phyloP scores from a whole-genome alignment of 1,139 yeast species.

The Scheffersomyces quercinus region DNA sequence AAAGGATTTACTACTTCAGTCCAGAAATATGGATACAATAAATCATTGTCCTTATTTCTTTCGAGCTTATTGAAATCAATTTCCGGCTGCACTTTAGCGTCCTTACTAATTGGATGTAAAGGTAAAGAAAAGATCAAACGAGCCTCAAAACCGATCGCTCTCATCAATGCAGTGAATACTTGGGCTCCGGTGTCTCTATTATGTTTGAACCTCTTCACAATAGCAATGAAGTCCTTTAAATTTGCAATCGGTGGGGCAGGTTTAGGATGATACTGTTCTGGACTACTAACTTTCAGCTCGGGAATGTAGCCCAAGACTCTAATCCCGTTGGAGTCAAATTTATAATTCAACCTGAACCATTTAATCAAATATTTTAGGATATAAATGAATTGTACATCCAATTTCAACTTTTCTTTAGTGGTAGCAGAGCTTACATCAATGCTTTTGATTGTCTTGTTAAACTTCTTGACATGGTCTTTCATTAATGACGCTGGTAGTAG shows the following conservation, averaged over 20 bases:
- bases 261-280: constrained; percentile 21
- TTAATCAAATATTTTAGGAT: constrained; percentile 36
- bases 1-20: constrained; percentile 40
- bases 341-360: constrained; percentile 39
- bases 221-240: constrained; percentile 14
- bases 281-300: constrained; percentile 2
- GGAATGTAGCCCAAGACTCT: constrained; percentile 36
- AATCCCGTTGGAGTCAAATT: constrained; percentile 34
- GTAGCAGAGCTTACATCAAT: no score
- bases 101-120: constrained; percentile 19
- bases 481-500: constrained; percentile 26
- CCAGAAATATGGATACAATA: constrained; percentile 43
- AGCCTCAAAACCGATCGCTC: constrained; percentile 35
- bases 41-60: constrained; percentile 34
- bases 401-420: background rate
- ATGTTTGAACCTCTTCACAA: constrained; percentile 29
- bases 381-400: constrained; percentile 26
- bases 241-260: constrained; percentile 16
- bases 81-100: constrained; percentile 24
- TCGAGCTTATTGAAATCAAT: constrained; percentile 21
- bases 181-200: constrained; percentile 43
- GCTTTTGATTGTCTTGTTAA: constrained; percentile 10
- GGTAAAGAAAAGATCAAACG: constrained; percentile 39
- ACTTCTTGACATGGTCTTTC: constrained; percentile 19
- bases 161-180: constrained; percentile 31